Conservation (phyloP, 192 early-diverging fungal species). For the Allomyces macrogynus region DNA sequence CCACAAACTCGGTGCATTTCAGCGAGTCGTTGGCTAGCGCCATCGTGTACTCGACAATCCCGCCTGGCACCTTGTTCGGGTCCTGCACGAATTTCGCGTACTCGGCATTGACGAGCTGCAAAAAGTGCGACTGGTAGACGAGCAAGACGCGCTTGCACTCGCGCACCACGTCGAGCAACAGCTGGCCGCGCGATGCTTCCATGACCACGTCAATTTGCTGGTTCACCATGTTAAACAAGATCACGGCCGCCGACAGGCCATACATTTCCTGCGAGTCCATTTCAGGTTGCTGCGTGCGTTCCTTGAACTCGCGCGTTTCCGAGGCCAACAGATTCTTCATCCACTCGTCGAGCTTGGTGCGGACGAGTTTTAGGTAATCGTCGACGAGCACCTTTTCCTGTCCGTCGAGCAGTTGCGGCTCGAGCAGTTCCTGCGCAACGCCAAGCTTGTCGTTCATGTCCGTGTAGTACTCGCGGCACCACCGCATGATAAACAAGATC, state of each 20-base stretch:
- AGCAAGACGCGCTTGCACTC: constrained; percentile 64
- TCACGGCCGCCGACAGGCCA: constrained; percentile 57
- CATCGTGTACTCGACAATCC: constrained; percentile 86
- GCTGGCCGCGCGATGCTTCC: constrained; percentile 64
- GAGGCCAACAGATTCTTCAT: constrained; percentile 65
- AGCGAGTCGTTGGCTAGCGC: constrained; percentile 90
- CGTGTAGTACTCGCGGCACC: constrained; percentile 79
- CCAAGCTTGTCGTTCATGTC: constrained; percentile 73
- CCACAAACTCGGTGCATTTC: constrained; percentile 76
- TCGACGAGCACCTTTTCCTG: constrained; percentile 72
- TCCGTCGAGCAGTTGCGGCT: constrained; percentile 80
- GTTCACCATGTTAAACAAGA: constrained; percentile 94
- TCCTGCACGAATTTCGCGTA: constrained; percentile 55
- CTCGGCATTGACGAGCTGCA: constrained; percentile 49
- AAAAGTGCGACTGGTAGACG: constrained; percentile 69
- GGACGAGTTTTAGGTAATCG: constrained; percentile 80
- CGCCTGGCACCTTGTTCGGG: constrained; percentile 51
- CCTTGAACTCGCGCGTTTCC: constrained; percentile 58
- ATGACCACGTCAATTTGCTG: constrained; percentile 85
- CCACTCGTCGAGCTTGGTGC: constrained; percentile 77
- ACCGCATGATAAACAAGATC: constrained; percentile 67
- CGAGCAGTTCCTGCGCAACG: constrained; percentile 67
- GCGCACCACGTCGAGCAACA: constrained; percentile 66
- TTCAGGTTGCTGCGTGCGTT: constrained; percentile 50
- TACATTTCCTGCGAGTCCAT: constrained; percentile 59